Percentiles rank a stretch among this genome's conserved stretches.
Evolutionary conservation across 192 early-diverging fungal genomes (phyloP).

Genomic region (Funneliformis geosporum): DNA sequence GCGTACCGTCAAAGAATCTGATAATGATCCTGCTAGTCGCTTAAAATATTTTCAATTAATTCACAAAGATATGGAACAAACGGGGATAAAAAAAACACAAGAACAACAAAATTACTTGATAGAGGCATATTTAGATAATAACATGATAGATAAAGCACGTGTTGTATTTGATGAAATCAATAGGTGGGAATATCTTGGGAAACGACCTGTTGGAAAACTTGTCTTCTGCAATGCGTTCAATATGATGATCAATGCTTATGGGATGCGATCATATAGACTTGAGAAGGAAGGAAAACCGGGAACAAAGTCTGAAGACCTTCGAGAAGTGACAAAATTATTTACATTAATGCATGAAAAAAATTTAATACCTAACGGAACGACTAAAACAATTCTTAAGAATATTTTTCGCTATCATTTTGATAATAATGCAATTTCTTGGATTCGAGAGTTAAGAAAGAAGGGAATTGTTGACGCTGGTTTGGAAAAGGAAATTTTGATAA

Average conservation of each 20-base stretch:
- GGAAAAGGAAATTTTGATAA: constrained; percentile 37
- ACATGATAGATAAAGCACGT: constrained; percentile 7
- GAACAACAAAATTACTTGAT: constrained; percentile 3
- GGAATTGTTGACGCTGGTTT: constrained; percentile 34
- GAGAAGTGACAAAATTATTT: constrained; percentile 65
- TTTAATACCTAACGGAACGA: constrained; percentile 55
- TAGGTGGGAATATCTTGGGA: not conserved
- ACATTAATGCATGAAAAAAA: constrained; percentile 59
- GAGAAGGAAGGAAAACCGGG: not conserved
- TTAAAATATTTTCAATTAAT: not conserved
- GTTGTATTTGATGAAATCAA: constrained; percentile 16
- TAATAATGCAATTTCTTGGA: constrained; percentile 35
- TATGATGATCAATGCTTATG: constrained; percentile 29
- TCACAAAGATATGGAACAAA: constrained; percentile 8
- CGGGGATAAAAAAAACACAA: not conserved
- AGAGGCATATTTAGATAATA: constrained; percentile 13
- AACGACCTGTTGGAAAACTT: not conserved
- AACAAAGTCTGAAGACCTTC: constrained; percentile 30
- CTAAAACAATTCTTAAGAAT: constrained; percentile 30
- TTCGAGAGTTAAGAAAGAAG: constrained; percentile 36
- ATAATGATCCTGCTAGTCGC: not conserved
- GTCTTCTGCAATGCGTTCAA: not conserved
- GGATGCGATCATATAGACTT: constrained; percentile 23
- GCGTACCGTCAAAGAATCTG: not conserved
- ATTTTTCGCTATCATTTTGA: constrained; percentile 29